phyloP scores from a whole-genome alignment of 306 rosid species.

The Vicia faba region DNA sequence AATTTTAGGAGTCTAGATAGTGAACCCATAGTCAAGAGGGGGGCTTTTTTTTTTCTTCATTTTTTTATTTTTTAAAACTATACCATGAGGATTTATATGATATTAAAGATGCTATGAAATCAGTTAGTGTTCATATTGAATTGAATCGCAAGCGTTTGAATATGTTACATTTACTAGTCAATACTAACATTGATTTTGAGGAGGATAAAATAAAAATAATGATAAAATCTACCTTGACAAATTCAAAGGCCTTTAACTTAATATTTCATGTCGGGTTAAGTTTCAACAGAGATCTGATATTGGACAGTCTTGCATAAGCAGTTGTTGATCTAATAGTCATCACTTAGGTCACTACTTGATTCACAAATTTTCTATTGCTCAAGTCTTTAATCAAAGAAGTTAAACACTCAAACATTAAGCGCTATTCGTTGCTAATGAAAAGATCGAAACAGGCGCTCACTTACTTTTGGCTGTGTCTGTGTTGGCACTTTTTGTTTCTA shows the following conservation, averaged over 20 bases:
- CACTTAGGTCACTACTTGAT: neutral
- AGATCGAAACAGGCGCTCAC: neutral
- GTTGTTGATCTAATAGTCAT: neutral
- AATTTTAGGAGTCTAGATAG: constrained; percentile 33
- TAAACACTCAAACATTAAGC: neutral
- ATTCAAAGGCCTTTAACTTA: neutral
- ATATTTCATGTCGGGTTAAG: neutral
- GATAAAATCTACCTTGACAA: neutral
- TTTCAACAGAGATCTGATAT: neutral
- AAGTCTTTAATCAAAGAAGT: neutral
- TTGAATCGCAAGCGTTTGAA: constrained; percentile 3
- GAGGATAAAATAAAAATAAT: neutral
- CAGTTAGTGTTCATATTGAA: constrained; percentile 37
- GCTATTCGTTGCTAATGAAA: neutral
- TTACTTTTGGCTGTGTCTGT: neutral
- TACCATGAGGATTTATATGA: constrained; percentile 3
- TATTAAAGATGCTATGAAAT: constrained; percentile 31
- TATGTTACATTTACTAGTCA: neutral
- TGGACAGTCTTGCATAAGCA: neutral
- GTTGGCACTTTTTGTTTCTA: neutral
- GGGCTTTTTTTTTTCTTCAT: neutral
- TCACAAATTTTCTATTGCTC: neutral
- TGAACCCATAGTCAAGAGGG: constrained; percentile 6
- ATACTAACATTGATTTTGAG: constrained; percentile 8
- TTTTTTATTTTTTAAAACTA: constrained; percentile 22